phyloP scores from a whole-genome alignment of 805 yeast species.

The Dipodascus albidus region DNA sequence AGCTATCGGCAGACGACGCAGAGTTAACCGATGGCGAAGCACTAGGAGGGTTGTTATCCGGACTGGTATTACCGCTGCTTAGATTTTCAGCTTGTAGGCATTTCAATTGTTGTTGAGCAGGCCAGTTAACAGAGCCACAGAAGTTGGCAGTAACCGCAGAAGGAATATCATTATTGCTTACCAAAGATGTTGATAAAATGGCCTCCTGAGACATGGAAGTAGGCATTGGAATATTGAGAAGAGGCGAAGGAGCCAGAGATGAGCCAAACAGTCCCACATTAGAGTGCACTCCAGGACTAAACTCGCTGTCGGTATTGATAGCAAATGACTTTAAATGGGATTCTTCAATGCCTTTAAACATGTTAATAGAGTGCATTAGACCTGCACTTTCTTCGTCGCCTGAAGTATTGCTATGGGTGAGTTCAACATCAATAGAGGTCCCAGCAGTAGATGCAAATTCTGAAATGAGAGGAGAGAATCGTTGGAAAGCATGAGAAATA shows the following conservation, averaged over 20 bases:
- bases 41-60: no score
- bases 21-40: background rate
- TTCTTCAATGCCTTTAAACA: slow-evolving; percentile 9
- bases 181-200: slow-evolving; percentile 49
- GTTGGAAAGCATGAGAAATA: slow-evolving; percentile 40
- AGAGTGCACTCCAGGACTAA: background rate
- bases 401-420: background rate
- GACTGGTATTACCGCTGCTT: no score
- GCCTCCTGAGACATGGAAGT: slow-evolving; percentile 65
- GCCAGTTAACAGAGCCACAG: slow-evolving; percentile 95
- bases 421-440: slow-evolving; percentile 24
- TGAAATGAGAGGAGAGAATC: slow-evolving; percentile 56
- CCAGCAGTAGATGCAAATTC: slow-evolving; percentile 61
- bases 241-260: slow-evolving; percentile 22
- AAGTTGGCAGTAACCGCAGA: slow-evolving; percentile 78
- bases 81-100: no score
- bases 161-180: slow-evolving; percentile 53
- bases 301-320: slow-evolving; percentile 2
- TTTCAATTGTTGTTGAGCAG: slow-evolving; percentile 20
- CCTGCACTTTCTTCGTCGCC: slow-evolving; percentile 5
- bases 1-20: background rate
- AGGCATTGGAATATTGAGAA: slow-evolving; percentile 53
- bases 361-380: slow-evolving; percentile 7
- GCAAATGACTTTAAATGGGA: slow-evolving; percentile 2
- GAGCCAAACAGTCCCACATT: slow-evolving; percentile 7